A percentile compares a stretch with the other conserved stretches of the same genome.
phyloP scores from a whole-genome alignment of 306 rosid genomes.

The Rosa lucieae region DNA sequence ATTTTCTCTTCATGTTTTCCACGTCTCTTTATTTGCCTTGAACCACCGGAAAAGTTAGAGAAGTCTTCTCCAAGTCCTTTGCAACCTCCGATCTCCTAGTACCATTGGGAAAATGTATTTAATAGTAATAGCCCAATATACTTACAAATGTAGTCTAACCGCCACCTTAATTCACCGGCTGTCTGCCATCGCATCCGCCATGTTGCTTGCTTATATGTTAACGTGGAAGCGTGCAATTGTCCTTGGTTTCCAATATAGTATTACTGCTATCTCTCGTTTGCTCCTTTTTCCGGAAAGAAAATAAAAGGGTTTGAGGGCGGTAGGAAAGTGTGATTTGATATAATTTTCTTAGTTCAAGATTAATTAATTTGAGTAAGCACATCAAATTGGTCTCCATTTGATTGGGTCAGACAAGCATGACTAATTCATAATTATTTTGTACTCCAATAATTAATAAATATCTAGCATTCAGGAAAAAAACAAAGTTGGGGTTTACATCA shows the following conservation, averaged over 20 bases:
- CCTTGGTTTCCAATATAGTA: background rate
- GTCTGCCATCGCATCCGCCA: background rate
- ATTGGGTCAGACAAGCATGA: background rate
- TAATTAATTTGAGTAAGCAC: background rate
- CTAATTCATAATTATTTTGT: background rate
- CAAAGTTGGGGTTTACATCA: background rate
- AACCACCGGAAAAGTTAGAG: too few species aligned
- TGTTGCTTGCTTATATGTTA: background rate
- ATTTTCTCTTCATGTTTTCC: too few species aligned
- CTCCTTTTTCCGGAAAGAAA: constrained; percentile 5
- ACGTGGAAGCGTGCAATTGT: background rate
- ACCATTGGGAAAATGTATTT: too few species aligned
- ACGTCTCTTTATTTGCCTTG: too few species aligned
- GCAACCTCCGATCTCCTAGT: too few species aligned
- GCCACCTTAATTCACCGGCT: background rate
- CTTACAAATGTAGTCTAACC: background rate
- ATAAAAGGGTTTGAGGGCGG: constrained; percentile 13
- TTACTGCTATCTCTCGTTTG: background rate
- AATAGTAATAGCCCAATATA: too few species aligned
- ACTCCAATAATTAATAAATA: background rate
- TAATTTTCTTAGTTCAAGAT: background rate
- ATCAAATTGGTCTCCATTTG: background rate
- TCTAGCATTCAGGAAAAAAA: background rate
- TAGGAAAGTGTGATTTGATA: background rate
- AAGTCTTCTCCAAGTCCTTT: too few species aligned